phyloP scores from a whole-genome alignment of 2,329 filamentous ascomycete species.

The Thielaviopsis ethacetica region DNA sequence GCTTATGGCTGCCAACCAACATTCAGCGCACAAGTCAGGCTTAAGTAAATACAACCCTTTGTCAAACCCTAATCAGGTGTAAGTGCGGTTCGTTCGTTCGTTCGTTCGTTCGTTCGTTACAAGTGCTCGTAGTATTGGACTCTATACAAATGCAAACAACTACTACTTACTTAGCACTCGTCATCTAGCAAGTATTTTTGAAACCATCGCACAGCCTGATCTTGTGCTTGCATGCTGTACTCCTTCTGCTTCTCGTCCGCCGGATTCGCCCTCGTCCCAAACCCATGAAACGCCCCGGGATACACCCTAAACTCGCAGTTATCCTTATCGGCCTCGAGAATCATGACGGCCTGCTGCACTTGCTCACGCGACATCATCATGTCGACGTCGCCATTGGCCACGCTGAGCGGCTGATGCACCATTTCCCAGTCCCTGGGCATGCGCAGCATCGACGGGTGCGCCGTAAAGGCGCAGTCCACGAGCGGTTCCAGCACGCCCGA shows the following conservation, averaged over 20 bases:
- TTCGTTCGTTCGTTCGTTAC: no score
- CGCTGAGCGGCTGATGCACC: slow-evolving; percentile 26
- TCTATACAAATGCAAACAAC: no score
- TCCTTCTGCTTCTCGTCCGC: slow-evolving; percentile 20
- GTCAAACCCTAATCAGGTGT: no score
- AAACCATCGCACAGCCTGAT: slow-evolving; percentile 24
- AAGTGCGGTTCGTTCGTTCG: no score
- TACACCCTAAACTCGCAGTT: slow-evolving; percentile 20
- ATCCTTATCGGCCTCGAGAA: slow-evolving; percentile 18
- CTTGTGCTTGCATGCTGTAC: slow-evolving; percentile 20
- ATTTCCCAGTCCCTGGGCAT: slow-evolving; percentile 30
- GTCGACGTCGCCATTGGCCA: slow-evolving; percentile 29
- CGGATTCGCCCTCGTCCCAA: slow-evolving; percentile 22
- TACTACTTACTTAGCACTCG: not conserved
- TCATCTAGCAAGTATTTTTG: slow-evolving; percentile 4
- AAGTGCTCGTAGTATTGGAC: no score
- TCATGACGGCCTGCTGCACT: slow-evolving; percentile 15
- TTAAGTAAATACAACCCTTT: no score
- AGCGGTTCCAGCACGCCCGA: slow-evolving; percentile 19
- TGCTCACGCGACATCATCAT: slow-evolving; percentile 19
- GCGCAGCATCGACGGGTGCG: slow-evolving; percentile 31
- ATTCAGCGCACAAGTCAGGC: no score
- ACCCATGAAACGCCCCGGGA: slow-evolving; percentile 25
- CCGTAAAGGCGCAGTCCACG: slow-evolving; percentile 32
- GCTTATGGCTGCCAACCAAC: no score